Conservation (phyloP, 306 rosid genomes). For the Arachis hypogaea region DNA sequence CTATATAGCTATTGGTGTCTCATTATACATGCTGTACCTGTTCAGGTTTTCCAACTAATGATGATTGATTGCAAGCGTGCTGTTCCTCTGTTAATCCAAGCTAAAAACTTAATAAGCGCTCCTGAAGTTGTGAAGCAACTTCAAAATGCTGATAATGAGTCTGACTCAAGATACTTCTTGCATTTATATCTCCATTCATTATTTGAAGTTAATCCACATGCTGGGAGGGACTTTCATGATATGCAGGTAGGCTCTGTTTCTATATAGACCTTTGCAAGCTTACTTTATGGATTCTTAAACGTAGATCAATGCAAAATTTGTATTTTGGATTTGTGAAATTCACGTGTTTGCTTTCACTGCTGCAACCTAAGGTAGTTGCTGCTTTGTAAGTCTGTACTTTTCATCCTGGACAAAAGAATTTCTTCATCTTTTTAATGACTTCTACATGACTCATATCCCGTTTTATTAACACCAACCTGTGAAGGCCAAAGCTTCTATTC, state of each 20-base stretch:
- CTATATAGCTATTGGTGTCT: not conserved
- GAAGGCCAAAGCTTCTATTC: not conserved
- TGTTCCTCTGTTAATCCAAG: conserved; percentile 66
- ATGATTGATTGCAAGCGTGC: conserved; percentile 82
- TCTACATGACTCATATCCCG: not conserved
- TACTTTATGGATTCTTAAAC: conserved; percentile 15
- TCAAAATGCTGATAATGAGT: conserved; percentile 52
- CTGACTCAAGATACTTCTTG: conserved; percentile 70
- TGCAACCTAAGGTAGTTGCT: conserved; percentile 4
- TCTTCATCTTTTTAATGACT: conserved; percentile 5
- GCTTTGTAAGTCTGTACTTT: not conserved
- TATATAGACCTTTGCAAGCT: conserved; percentile 1
- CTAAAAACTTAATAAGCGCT: conserved; percentile 63
- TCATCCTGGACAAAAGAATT: not conserved
- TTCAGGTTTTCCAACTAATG: conserved; percentile 78
- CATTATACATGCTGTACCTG: conserved; percentile 36
- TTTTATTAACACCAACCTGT: not conserved
- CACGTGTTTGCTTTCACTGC: not conserved
- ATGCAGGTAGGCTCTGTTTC: conserved; percentile 65
- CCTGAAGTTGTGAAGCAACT: conserved; percentile 79
- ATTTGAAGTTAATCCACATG: conserved; percentile 78
- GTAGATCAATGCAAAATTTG: conserved; percentile 25
- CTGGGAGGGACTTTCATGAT: conserved; percentile 82
- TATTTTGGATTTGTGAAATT: conserved; percentile 27
- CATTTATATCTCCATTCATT: conserved; percentile 77